Base-by-base conservation (phyloP, 768 basidiomycete species). In the Calvatia gigantea region DNA sequence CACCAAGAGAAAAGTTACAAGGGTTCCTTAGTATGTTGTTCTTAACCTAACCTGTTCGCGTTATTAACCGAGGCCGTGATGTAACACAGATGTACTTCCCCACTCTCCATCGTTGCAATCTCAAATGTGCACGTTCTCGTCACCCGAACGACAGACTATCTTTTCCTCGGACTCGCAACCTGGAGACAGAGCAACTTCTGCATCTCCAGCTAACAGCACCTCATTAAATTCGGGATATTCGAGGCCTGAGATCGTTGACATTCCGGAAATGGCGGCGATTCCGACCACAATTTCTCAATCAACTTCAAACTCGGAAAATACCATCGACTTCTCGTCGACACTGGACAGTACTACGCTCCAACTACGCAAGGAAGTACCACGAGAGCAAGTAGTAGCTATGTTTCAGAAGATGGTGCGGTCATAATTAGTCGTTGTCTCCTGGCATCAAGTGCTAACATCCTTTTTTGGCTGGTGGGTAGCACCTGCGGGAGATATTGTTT, bases 331-430 rank as follows among this genome's bases (percentile, higher is more conserved):
- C 43, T 73, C 74, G 3, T 60, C 60, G 19, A 65, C 74, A 27
- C 64, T 79, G 11, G 77, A 80, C 61, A 73, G 80, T 41, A 76
- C 83, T 0, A 70, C 85, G 1, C 72, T 88, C 46, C 82, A 86
- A 57, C 72, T 89, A 52, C 75, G 85, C 32, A 82, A 85, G 64
- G 85, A 86, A 58, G 82, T 86, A 11, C 85, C 87, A 2, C 77
- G 84, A 64, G 86, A 89, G 60, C 71, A 87, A 8, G 84, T 88
- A 12, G 86, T 88, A 25, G 80, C 74, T 61, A 85, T 86, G 80
- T 88, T 88, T 72, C 87, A 87, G 67, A 87, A 84, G 70, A 67
- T 89, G 66, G 87, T 85, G 52, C 42, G 65, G 68, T n/a, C n/a
- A n/a, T n/a, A n/a, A 32, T 50, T 39, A 15, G 23, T 15, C 31